Percentiles rank a stretch among this genome's conserved stretches.
Evolutionary conservation across 306 rosid species (phyloP).

Genomic region (Ormosia semicastrata): DNA sequence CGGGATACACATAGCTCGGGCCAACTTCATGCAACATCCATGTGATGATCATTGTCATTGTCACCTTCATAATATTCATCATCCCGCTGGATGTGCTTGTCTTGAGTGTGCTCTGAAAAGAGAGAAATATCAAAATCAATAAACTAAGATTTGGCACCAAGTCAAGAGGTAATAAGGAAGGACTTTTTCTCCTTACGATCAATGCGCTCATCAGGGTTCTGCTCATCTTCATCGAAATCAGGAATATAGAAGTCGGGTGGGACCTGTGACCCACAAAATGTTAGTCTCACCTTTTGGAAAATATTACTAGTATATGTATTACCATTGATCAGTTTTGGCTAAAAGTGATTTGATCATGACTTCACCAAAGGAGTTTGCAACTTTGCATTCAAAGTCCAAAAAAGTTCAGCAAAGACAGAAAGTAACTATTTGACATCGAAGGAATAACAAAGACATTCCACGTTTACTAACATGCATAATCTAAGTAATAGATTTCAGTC

Average conservation of each 20-base stretch:
- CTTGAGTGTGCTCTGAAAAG: slow-evolving; percentile 79
- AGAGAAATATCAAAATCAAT: slow-evolving; percentile 17
- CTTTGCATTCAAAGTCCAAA: neutral
- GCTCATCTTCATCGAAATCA: slow-evolving; percentile 88
- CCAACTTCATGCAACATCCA: slow-evolving; percentile 54
- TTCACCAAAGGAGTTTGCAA: neutral
- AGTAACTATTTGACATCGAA: neutral
- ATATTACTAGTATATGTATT: neutral
- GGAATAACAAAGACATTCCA: neutral
- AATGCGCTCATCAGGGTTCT: slow-evolving; percentile 91
- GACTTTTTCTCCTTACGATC: slow-evolving; percentile 65
- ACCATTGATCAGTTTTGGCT: neutral
- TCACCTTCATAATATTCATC: slow-evolving; percentile 93
- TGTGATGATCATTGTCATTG: slow-evolving; percentile 84
- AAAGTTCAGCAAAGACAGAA: neutral
- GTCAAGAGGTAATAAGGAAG: neutral
- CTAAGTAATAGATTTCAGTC: slow-evolving; percentile 9
- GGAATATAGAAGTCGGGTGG: slow-evolving; percentile 97
- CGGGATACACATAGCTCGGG: neutral
- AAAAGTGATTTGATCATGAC: slow-evolving; percentile 4
- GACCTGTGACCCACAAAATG: slow-evolving; percentile 55
- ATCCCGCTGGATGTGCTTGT: slow-evolving; percentile 89
- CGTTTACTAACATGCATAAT: neutral
- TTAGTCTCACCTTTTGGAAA: neutral
- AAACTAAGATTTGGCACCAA: neutral